Percentiles rank a stretch among this genome's conserved stretches.
These are phyloP conservation scores for Corymbia maculata DNA, from an alignment of 345 rosid genomes.

Conservation along the genomic window DNA sequence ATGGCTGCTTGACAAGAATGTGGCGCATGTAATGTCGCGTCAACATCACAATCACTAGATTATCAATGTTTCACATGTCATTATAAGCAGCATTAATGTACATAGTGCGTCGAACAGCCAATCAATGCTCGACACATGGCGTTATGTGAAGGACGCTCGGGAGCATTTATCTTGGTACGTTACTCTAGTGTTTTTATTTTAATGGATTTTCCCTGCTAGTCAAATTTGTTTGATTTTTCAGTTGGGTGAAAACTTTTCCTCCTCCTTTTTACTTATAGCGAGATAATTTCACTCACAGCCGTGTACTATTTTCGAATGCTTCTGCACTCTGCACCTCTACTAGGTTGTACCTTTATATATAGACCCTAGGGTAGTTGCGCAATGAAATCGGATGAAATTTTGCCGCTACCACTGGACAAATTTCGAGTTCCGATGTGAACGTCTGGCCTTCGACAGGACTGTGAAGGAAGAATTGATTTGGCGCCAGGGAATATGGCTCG, in stretches of 20 bases:
- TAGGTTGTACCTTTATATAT: background rate
- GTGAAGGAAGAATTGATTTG: background rate
- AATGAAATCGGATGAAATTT: background rate
- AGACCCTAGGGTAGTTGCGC: background rate
- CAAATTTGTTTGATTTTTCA: background rate
- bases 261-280: background rate
- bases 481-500: background rate
- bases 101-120: background rate
- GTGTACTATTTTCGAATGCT: background rate
- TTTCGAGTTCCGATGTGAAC: background rate
- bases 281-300: background rate
- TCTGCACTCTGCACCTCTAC: background rate
- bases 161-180: background rate
- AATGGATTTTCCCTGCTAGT: background rate
- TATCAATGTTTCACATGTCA: background rate
- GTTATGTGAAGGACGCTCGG: background rate
- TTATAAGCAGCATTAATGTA: background rate
- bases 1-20: background rate
- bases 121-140: background rate
- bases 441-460: background rate
- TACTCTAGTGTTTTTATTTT: background rate
- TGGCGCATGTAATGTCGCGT: fast-evolving
- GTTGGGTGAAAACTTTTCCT: background rate
- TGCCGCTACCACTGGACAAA: background rate
- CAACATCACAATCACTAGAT: background rate